These are phyloP conservation scores for Emiliania huxleyi DNA, from an alignment of 78 protist genomes.

Conservation along the genomic window DNA sequence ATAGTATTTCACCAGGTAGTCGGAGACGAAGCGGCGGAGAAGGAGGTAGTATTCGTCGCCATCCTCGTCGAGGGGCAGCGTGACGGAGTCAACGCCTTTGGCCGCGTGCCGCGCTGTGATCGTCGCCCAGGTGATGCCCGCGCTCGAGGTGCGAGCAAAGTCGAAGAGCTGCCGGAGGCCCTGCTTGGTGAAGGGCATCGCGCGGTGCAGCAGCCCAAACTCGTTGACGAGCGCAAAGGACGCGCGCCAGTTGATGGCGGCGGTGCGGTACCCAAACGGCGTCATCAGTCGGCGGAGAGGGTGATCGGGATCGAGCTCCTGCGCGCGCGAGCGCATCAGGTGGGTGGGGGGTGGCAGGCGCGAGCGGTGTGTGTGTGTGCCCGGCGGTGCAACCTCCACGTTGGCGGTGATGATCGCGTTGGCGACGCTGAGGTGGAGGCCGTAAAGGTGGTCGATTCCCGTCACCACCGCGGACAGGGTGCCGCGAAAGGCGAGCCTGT, in stretches of 20 bases:
- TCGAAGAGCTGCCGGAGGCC: not conserved
- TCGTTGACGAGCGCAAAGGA: not conserved
- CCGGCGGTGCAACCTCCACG: too few relatives aligned
- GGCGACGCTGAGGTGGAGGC: not conserved
- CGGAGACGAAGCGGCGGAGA: not conserved
- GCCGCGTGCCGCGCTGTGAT: too few relatives aligned
- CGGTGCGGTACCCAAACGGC: not conserved
- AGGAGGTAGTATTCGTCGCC: not conserved
- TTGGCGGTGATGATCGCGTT: not conserved
- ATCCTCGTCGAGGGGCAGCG: not conserved
- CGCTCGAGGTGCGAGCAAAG: too few relatives aligned
- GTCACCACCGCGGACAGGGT: not conserved
- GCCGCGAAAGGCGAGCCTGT: not conserved
- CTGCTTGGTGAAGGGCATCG: not conserved
- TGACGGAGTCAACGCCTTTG: not conserved
- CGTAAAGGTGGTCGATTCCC: not conserved
- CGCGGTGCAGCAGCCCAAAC: not conserved
- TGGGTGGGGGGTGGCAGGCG: too few relatives aligned
- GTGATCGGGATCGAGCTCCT: not conserved
- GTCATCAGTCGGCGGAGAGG: not conserved
- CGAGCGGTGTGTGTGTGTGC: too few relatives aligned
- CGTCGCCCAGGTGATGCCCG: too few relatives aligned
- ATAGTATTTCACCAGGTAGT: not conserved
- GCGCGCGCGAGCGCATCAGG: too few relatives aligned
- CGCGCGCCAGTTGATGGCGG: not conserved